phyloP scores from a whole-genome alignment of 179 eudicot species.

The Spergularia azorica region DNA sequence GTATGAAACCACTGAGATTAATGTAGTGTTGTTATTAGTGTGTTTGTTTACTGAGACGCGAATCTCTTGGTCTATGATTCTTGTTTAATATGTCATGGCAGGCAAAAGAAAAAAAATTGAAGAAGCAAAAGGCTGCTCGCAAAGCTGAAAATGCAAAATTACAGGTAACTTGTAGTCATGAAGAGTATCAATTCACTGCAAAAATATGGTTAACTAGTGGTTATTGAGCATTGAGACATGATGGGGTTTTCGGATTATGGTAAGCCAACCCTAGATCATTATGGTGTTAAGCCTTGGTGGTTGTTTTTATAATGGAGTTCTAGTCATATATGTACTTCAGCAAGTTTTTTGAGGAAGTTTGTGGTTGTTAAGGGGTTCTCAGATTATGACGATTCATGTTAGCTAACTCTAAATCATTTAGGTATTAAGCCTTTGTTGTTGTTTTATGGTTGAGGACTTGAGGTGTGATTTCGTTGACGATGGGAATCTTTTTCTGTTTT shows the following conservation, averaged over 20 bases:
- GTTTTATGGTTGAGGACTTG: slow-evolving; percentile 62
- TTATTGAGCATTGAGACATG: too few species aligned
- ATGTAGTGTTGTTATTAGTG: not conserved
- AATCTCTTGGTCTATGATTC: not conserved
- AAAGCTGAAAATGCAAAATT: slow-evolving; percentile 77
- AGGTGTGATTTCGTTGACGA: too few species aligned
- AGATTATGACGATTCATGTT: not conserved
- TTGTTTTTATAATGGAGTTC: not conserved
- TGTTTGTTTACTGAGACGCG: not conserved
- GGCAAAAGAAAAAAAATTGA: slow-evolving; percentile 81
- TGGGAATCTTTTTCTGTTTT: too few species aligned
- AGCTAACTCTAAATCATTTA: slow-evolving; percentile 28
- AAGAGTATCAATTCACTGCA: not conserved
- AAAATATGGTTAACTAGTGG: too few species aligned
- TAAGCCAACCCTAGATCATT: too few species aligned
- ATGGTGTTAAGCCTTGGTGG: not conserved
- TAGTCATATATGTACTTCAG: not conserved
- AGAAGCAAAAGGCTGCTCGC: slow-evolving; percentile 76
- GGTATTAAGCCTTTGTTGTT: slow-evolving; percentile 54
- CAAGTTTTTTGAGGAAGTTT: not conserved
- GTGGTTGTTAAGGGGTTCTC: not conserved
- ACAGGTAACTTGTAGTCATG: slow-evolving; percentile 40
- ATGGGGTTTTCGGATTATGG: too few species aligned
- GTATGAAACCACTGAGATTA: not conserved
- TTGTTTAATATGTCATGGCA: slow-evolving; percentile 22